Percentiles rank a stretch among this genome's conserved stretches.
Conservation (phyloP, 169 alveolate species). For the Plasmodium vivax region DNA sequence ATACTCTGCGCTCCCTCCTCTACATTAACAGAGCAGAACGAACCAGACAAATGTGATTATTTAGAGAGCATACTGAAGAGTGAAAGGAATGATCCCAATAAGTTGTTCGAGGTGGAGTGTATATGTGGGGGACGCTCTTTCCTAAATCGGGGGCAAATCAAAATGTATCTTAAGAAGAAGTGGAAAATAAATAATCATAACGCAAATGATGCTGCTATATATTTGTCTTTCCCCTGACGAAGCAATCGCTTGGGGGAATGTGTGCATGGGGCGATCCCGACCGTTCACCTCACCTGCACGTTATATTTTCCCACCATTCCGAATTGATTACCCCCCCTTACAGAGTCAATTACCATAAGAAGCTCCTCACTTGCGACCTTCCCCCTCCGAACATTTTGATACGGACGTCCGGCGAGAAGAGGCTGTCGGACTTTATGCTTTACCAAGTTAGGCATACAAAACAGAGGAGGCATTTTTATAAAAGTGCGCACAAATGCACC, state of each 20-base stretch:
- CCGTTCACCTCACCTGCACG: background rate
- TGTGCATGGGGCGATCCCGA: background rate
- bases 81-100: background rate
- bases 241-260: background rate
- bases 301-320: background rate
- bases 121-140: constrained; percentile 8
- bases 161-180: constrained; percentile 11
- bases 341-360: constrained; percentile 70
- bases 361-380: constrained; percentile 78
- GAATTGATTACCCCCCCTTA: background rate
- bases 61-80: background rate
- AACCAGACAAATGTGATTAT: background rate
- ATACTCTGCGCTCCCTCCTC: background rate
- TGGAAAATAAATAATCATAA: background rate
- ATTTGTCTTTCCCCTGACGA: background rate
- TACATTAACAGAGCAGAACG: background rate
- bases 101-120: constrained; percentile 25
- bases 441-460: constrained; percentile 83
- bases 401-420: constrained; percentile 92
- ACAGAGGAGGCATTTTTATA: background rate
- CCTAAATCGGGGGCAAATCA: constrained; percentile 29
- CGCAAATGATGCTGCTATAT: background rate
- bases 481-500: background rate
- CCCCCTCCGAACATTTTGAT: constrained; percentile 90
- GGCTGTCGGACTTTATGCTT: constrained; percentile 91